Evolutionary conservation across 2,329 filamentous ascomycete species (phyloP).

Genomic region (Xylaria digitata): DNA sequence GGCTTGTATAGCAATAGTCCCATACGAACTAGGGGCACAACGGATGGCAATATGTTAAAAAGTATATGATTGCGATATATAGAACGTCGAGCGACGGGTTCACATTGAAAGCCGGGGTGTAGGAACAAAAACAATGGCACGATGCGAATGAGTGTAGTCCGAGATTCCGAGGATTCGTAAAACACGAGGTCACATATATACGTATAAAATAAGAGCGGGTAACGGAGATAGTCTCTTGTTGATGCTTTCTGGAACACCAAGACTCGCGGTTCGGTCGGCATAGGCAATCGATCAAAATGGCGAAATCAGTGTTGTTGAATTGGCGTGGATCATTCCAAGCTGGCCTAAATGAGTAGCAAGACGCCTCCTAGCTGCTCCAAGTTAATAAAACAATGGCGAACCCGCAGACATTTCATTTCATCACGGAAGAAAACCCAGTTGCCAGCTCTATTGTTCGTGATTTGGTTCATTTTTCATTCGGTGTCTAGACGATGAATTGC

Average conservation of each 20-base stretch:
- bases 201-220: not conserved
- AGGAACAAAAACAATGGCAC: not conserved
- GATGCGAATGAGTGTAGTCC: not conserved
- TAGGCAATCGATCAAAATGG: constrained; percentile 4
- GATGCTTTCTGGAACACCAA: constrained; percentile 1
- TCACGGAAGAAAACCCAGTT: constrained; percentile 28
- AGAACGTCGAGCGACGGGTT: not conserved
- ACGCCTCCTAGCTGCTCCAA: constrained; percentile 10
- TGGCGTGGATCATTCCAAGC: not conserved
- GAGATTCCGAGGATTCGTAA: not conserved
- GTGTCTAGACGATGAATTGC: constrained; percentile 51
- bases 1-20: too few species aligned
- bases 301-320: not conserved
- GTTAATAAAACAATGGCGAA: constrained; percentile 21
- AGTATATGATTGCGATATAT: not conserved
- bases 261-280: constrained; percentile 3
- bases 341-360: constrained; percentile 18
- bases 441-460: constrained; percentile 37
- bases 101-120: not conserved
- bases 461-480: constrained; percentile 53
- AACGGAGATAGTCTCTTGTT: not conserved
- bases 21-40: too few species aligned
- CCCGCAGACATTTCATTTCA: constrained; percentile 22
- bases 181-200: not conserved
- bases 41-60: too few species aligned